phyloP scores from a whole-genome alignment of 164 flowering plant genomes.

The Magnolia officinalis region DNA sequence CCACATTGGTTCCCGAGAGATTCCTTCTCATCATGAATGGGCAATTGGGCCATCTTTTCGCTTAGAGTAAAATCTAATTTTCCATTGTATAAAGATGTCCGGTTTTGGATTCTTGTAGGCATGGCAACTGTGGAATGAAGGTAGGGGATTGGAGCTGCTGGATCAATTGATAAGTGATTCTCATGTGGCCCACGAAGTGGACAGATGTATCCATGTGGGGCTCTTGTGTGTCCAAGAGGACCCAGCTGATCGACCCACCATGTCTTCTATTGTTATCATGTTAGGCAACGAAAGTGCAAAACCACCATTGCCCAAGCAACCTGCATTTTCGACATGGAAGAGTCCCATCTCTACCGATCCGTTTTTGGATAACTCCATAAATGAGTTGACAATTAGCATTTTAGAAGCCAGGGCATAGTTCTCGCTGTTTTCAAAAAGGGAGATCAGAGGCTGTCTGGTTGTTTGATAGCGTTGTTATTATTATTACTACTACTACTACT shows the following conservation, averaged over 20 bases:
- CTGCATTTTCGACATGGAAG: slow-evolving; percentile 22
- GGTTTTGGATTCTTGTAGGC: slow-evolving; percentile 6
- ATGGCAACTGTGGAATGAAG: slow-evolving; percentile 31
- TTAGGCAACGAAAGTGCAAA: slow-evolving; percentile 17
- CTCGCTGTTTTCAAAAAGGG: too few relatives aligned
- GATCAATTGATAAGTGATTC: slow-evolving; percentile 16
- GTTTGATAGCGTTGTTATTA: too few relatives aligned
- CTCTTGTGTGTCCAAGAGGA: slow-evolving; percentile 31
- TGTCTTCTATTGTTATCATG: slow-evolving; percentile 28
- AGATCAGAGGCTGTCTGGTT: too few relatives aligned
- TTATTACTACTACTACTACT: too few relatives aligned
- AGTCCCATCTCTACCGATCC: background rate
- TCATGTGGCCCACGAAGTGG: slow-evolving; percentile 8
- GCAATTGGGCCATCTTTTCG: too few relatives aligned
- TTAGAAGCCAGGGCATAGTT: too few relatives aligned
- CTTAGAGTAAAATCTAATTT: too few relatives aligned
- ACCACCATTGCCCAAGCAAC: slow-evolving; percentile 25
- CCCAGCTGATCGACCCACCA: slow-evolving; percentile 28
- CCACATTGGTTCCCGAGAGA: too few relatives aligned
- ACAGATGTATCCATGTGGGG: slow-evolving; percentile 34
- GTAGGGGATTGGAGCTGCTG: slow-evolving; percentile 20
- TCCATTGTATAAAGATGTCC: too few relatives aligned
- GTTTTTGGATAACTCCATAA: background rate
- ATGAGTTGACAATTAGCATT: background rate
- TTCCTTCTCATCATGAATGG: too few relatives aligned